Percentiles rank a stretch among this genome's conserved stretches.
phyloP scores from a whole-genome alignment of 1,284 basidiomycete genomes.

The Sanghuangporus baumii region DNA sequence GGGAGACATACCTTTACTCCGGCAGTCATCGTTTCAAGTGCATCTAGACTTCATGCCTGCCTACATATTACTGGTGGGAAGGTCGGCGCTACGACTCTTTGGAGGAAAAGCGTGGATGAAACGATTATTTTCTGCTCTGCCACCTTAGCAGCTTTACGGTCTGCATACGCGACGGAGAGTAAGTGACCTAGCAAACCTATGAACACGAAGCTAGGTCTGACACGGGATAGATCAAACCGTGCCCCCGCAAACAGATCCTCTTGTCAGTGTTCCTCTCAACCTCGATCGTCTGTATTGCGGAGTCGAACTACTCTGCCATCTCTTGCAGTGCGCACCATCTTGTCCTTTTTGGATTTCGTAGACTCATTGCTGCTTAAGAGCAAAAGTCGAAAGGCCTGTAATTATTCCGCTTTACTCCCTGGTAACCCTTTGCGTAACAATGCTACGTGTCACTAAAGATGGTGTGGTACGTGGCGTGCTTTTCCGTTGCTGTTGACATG shows the following conservation, averaged over 20 bases:
- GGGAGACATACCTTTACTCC: slow-evolving; percentile 43
- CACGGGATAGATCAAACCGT: slow-evolving; percentile 7
- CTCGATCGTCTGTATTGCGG: slow-evolving; percentile 55
- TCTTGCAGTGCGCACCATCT: slow-evolving; percentile 41
- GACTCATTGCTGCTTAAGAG: slow-evolving; percentile 31
- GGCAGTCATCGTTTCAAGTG: slow-evolving; percentile 37
- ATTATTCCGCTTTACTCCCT: slow-evolving; percentile 65
- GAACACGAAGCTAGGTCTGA: not conserved
- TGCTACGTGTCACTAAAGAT: slow-evolving; percentile 55
- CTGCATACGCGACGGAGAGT: slow-evolving; percentile 47
- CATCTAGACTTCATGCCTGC: slow-evolving; percentile 51
- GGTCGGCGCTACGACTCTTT: slow-evolving; percentile 60
- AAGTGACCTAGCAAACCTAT: slow-evolving; percentile 17
- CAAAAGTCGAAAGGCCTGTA: slow-evolving; percentile 60
- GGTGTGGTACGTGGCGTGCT: slow-evolving; percentile 35
- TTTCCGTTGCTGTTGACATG: not conserved
- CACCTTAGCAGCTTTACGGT: slow-evolving; percentile 50
- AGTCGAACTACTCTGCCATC: slow-evolving; percentile 43
- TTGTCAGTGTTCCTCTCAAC: slow-evolving; percentile 44
- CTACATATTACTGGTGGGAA: slow-evolving; percentile 72
- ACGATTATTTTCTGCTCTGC: slow-evolving; percentile 57
- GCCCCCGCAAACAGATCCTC: slow-evolving; percentile 30
- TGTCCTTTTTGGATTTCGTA: slow-evolving; percentile 6
- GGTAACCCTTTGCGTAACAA: slow-evolving; percentile 42
- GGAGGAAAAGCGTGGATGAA: slow-evolving; percentile 70